Conservation (phyloP, 2,329 filamentous ascomycete genomes). For the Clonostachys solani region DNA sequence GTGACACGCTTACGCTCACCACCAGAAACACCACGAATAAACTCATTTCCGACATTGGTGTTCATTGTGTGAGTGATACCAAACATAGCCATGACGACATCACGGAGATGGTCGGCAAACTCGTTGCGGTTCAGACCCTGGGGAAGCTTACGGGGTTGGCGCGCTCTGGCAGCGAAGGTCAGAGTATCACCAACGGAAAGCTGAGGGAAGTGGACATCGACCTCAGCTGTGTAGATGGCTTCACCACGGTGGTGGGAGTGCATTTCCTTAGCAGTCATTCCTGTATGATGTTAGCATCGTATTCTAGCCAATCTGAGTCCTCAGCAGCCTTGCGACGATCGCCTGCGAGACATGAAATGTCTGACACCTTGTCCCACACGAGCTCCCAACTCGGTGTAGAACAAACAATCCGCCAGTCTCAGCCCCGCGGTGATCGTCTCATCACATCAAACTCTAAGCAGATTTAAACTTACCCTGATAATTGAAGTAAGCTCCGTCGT, state of each 20-base stretch:
- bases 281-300: constrained; percentile 18
- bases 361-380: neutral
- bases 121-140: constrained; percentile 47
- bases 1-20: constrained; percentile 68
- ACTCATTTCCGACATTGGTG: constrained; percentile 72
- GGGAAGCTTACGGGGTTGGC: constrained; percentile 59
- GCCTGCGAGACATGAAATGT: neutral
- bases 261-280: constrained; percentile 69
- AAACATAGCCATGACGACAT: constrained; percentile 73
- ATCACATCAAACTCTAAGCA: no score
- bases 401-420: no score
- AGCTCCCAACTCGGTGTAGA: no score
- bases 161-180: constrained; percentile 69
- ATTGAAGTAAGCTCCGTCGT: constrained; percentile 69
- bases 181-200: constrained; percentile 76
- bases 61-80: constrained; percentile 71
- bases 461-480: constrained; percentile 59
- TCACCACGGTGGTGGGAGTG: constrained; percentile 75
- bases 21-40: constrained; percentile 68
- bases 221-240: constrained; percentile 82
- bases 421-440: no score
- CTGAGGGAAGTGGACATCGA: constrained; percentile 77
- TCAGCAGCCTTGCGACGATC: neutral
- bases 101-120: constrained; percentile 60
- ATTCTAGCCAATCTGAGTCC: constrained; percentile 3